phyloP scores from a whole-genome alignment of 371 early-diverging fungal genomes.

The Gilbertella persicaria region DNA sequence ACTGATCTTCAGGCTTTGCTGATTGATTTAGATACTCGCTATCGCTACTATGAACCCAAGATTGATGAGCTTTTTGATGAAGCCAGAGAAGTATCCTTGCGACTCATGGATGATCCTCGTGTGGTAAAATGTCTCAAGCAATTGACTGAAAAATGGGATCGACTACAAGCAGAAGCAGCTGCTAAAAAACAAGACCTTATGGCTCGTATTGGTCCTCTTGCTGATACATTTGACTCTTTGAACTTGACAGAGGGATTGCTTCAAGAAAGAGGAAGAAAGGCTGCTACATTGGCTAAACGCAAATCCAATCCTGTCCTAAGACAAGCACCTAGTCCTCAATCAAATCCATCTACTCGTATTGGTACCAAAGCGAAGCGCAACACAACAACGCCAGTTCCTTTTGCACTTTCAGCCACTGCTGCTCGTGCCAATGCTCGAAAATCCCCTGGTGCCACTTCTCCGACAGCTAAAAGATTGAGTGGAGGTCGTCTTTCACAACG shows the following conservation, averaged over 20 bases:
- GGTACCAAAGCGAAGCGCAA: not conserved
- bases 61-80: conserved; percentile 54
- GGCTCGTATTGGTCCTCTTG: conserved; percentile 33
- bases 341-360: conserved; percentile 22
- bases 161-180: conserved; percentile 46
- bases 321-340: conserved; percentile 28
- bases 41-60: conserved; percentile 56
- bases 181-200: conserved; percentile 52
- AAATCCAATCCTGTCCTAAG: conserved; percentile 27
- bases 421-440: conserved; percentile 11
- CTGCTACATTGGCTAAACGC: conserved; percentile 17
- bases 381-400: conserved; percentile 13
- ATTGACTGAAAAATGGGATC: conserved; percentile 49
- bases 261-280: conserved; percentile 23
- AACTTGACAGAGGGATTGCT: conserved; percentile 16
- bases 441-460: conserved; percentile 14
- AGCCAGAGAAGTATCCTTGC: conserved; percentile 42
- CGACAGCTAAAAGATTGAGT: conserved; percentile 15
- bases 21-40: conserved; percentile 59
- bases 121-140: conserved; percentile 47
- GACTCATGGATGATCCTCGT: conserved; percentile 49
- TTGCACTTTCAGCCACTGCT: conserved; percentile 13
- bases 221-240: conserved; percentile 25
- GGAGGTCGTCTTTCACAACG: conserved; percentile 2
- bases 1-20: conserved; percentile 57